A percentile compares a stretch with the other conserved stretches of the same genome.
Conservation (phyloP, 169 alveolate genomes). For the Plasmodium fragile region DNA sequence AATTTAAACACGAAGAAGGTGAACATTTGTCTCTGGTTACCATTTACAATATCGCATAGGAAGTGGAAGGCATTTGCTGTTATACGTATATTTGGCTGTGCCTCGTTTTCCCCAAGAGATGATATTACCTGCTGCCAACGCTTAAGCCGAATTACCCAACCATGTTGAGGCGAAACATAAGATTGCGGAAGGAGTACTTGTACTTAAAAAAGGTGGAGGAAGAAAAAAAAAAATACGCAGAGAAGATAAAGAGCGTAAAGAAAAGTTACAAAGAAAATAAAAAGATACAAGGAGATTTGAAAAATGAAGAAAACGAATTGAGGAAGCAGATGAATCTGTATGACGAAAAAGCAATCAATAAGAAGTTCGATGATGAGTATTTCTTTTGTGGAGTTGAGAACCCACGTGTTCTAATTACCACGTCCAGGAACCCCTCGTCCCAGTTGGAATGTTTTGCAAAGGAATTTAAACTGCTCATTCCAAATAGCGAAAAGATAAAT, state of each 20-base stretch:
- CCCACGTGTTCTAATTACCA: conserved; percentile 96
- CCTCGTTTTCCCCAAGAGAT: not conserved
- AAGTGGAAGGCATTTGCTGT: not conserved
- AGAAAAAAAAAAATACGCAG: conserved; percentile 89
- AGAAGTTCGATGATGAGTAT: conserved; percentile 94
- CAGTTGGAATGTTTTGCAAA: conserved; percentile 95
- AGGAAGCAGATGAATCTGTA: conserved; percentile 88
- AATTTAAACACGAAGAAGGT: not conserved
- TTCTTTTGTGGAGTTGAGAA: conserved; percentile 91
- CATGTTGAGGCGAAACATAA: conserved; percentile 95
- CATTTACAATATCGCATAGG: not conserved
- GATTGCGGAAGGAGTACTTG: conserved; percentile 96
- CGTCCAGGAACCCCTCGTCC: conserved; percentile 96
- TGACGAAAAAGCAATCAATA: conserved; percentile 90
- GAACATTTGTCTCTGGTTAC: not conserved
- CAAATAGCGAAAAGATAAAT: conserved; percentile 96
- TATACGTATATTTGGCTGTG: not conserved
- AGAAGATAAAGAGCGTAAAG: conserved; percentile 89
- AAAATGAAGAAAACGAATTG: conserved; percentile 86
- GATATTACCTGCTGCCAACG: not conserved
- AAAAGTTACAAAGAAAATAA: conserved; percentile 92
- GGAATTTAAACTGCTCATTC: conserved; percentile 96
- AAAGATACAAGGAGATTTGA: conserved; percentile 90
- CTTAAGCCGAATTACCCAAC: not conserved
- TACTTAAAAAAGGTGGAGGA: conserved; percentile 93